Evolutionary conservation across 495 filamentous ascomycete species (phyloP), one percentile per base, ranked within the genome.

Genomic region (Parachaetomium inaequale): DNA sequence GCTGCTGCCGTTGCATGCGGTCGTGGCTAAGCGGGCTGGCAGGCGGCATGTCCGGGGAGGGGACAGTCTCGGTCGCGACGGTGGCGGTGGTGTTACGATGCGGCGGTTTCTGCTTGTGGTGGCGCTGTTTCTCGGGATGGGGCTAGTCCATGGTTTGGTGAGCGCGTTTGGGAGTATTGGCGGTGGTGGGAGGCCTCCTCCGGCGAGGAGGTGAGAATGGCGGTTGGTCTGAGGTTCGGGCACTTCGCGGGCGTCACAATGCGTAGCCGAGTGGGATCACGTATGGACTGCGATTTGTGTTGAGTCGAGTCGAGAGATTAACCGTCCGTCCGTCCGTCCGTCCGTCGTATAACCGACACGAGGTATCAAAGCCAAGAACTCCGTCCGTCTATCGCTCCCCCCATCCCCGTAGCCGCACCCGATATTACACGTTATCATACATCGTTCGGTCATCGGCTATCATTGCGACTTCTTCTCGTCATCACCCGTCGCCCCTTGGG

Each of bases 391-490:
- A 58, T 55, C 50, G 47, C 40, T 58, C 23, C 23, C 12, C 19
- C 52, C 58, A 6, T 34, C n/a, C 34, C 21, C n/a, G 38, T n/a
- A n/a, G n/a, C 38, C n/a, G 5, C 42, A 50, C 23, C 55, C 34
- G 17, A 49, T 31, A 59, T 42, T 50, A 45, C 50, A 47, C 31
- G 28, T 56, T 58, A 64, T 70, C 43, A 58, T 68, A 63, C 64
- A 67, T 55, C 42, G 43, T 61, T 63, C 31, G 12, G 1, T 55
- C 61, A 32, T 66, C 26, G 38, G 12, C 21, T 19, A 19, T 71
- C 67, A 67, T 52, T 66, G 51, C 46, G 50, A 52, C 51, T 66
- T 67, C 34, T 70, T 67, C 57, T 70, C 53, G 34, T 67, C 59
- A 29, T 58, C 28, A 25, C 19, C 57, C 34, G 55, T 66, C 46